These are phyloP conservation scores for Cetraspora pellucida DNA, from an alignment of 192 early-diverging fungal species.

Conservation along the genomic window DNA sequence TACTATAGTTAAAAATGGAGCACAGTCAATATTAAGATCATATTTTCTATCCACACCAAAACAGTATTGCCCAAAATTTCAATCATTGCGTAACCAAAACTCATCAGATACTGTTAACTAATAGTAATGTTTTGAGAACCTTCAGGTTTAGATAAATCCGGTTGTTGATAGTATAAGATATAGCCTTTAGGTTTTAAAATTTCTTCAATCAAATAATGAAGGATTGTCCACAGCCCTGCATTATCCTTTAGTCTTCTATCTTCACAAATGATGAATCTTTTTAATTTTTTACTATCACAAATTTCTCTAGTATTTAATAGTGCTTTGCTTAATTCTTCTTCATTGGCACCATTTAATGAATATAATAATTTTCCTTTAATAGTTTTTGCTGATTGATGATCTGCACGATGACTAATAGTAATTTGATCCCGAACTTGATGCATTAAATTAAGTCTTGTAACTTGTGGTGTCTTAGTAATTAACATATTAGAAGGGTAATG, in stretches of 20 bases:
- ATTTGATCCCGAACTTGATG: neutral
- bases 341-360: neutral
- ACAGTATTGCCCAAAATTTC: too few relatives aligned
- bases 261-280: neutral
- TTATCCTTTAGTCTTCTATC: constrained; percentile 7
- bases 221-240: too few relatives aligned
- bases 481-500: neutral
- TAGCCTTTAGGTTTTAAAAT: too few relatives aligned
- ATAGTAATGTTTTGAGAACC: too few relatives aligned
- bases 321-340: neutral
- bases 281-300: constrained; percentile 1
- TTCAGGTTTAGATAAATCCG: too few relatives aligned
- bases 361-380: neutral
- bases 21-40: too few relatives aligned
- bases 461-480: neutral
- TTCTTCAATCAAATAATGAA: too few relatives aligned
- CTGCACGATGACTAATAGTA: neutral
- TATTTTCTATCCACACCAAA: too few relatives aligned
- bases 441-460: constrained; percentile 1
- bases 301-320: neutral
- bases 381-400: neutral
- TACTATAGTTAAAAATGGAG: too few relatives aligned
- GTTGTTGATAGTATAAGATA: too few relatives aligned
- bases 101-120: too few relatives aligned
- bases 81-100: too few relatives aligned